A percentile compares a stretch with the other conserved stretches of the same genome.
phyloP scores from a whole-genome alignment of 257 asterid genomes.

The Apocynum venetum region DNA sequence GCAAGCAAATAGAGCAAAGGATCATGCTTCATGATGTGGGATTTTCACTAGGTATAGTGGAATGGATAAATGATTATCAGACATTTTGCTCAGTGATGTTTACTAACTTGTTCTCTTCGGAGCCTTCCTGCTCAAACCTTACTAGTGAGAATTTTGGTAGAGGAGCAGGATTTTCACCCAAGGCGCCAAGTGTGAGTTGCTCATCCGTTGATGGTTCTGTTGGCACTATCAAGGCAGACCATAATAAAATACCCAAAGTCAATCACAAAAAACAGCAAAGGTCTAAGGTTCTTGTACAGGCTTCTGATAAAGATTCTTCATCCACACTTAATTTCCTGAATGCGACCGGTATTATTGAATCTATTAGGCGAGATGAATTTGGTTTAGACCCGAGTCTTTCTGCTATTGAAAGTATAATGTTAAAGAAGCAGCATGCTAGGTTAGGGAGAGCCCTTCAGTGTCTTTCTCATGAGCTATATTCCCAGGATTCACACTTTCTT shows the following conservation, averaged over 20 bases:
- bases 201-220: slow-evolving; percentile 25
- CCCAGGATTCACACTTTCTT: slow-evolving; percentile 97
- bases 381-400: slow-evolving; percentile 67
- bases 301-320: slow-evolving; percentile 21
- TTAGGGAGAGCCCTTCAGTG: slow-evolving; percentile 98
- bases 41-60: slow-evolving; percentile 70
- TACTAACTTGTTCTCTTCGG: slow-evolving; percentile 30
- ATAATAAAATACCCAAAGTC: not conserved
- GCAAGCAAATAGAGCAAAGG: slow-evolving; percentile 58
- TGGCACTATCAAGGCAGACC: slow-evolving; percentile 21
- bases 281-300: slow-evolving; percentile 22
- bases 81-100: slow-evolving; percentile 34
- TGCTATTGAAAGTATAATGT: slow-evolving; percentile 57
- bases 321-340: slow-evolving; percentile 29
- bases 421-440: slow-evolving; percentile 96
- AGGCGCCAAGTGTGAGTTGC: slow-evolving; percentile 12
- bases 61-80: slow-evolving; percentile 78
- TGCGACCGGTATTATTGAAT: slow-evolving; percentile 53
- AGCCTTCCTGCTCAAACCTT: slow-evolving; percentile 37
- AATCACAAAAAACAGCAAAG: not conserved
- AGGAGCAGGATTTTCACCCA: slow-evolving; percentile 27
- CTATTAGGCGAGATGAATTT: slow-evolving; percentile 81
- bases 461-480: slow-evolving; percentile 91
- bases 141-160: slow-evolving; percentile 23
- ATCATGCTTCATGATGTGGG: slow-evolving; percentile 92